Evolutionary conservation across 2,329 filamentous ascomycete species (phyloP).

Genomic region (Neopestalotiopsis rosae): DNA sequence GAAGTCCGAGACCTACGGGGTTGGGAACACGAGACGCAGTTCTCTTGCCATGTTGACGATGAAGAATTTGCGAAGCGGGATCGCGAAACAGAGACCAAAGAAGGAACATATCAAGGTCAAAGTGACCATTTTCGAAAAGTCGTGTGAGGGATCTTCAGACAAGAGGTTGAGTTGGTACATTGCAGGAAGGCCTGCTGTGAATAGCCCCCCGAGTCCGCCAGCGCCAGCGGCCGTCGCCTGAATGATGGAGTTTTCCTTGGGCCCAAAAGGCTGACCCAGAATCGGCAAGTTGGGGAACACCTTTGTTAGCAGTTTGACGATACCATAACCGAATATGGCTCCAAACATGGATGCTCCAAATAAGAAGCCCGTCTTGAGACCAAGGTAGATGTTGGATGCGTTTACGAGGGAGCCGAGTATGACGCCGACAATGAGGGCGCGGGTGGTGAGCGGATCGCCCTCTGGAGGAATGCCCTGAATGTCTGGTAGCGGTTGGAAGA

Average conservation of each 20-base stretch:
- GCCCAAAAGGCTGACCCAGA: constrained; percentile 59
- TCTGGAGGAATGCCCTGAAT: constrained; percentile 38
- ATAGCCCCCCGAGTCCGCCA: constrained; percentile 58
- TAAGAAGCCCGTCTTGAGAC: constrained; percentile 52
- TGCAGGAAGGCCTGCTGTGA: constrained; percentile 60
- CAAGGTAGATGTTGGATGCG: constrained; percentile 63
- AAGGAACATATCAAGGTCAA: constrained; percentile 67
- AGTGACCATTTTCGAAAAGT: constrained; percentile 63
- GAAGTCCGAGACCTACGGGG: constrained; percentile 27
- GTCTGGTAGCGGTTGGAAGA: constrained; percentile 46
- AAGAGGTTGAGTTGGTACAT: constrained; percentile 59
- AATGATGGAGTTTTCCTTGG: constrained; percentile 62
- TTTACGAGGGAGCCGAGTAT: constrained; percentile 60
- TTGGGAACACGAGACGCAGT: constrained; percentile 63
- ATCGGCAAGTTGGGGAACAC: constrained; percentile 50
- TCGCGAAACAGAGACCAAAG: constrained; percentile 69
- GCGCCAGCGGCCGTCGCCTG: constrained; percentile 61
- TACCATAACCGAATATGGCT: constrained; percentile 61
- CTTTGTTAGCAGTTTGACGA: constrained; percentile 55
- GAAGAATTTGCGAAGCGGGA: constrained; percentile 70
- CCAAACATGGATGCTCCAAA: constrained; percentile 51
- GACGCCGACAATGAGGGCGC: constrained; percentile 57
- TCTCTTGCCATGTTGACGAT: constrained; percentile 68
- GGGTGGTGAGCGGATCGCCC: constrained; percentile 52
- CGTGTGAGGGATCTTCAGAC: constrained; percentile 48